Base-by-base conservation (phyloP, 2,329 filamentous ascomycete species). In the Sporothrix brunneoviolacea region DNA sequence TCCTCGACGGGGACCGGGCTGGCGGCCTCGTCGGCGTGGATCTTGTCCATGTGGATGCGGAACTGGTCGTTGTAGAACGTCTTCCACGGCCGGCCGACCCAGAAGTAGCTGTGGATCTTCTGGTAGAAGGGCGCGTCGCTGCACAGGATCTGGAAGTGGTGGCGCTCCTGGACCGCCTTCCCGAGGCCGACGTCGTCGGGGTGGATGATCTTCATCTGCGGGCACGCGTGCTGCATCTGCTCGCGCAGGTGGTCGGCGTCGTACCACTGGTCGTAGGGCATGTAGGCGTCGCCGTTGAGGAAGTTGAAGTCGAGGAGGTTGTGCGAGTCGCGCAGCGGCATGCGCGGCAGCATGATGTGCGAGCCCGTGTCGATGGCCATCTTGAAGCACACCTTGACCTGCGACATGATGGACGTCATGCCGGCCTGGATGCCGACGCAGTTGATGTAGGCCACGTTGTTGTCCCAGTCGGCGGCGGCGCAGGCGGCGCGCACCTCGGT, bases 351-450 rank as follows among this genome's bases (percentile, higher is more conserved):
- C 8, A 66, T 48, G 2, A 66, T 45, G 42, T 59, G 55, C 2
- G 58, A 57, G 15, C 64, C 64, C 3, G 64, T 54, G 6, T 66
- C 64, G 12, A 65, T 41, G 40, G 64, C 64, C 62, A 65, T 65
- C 54, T 67, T 66, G 28, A 66, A 52, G 50, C 65, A 67, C 21
- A 62, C 59, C 55, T 64, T 66, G 38, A 67, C 51, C 53, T 66
- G 62, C 7, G 62, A 65, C 46, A 67, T 59, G 47, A 67, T 63
- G 30, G 55, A 58, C 6, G 64, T 66, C 41, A 67, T 55, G 22
- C 64, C 65, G 9, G 62, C 62, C 16, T 57, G 48, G 45, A 67
- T 66, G 32, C 57, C 60, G 15, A 52, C 60, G 53, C 65, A 67
- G 48, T 63, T 55, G 21, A 67, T 48, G 44, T 63, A 67, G 5